Conservation (phyloP, 441 rosid species). For the Croton laevigatus region DNA sequence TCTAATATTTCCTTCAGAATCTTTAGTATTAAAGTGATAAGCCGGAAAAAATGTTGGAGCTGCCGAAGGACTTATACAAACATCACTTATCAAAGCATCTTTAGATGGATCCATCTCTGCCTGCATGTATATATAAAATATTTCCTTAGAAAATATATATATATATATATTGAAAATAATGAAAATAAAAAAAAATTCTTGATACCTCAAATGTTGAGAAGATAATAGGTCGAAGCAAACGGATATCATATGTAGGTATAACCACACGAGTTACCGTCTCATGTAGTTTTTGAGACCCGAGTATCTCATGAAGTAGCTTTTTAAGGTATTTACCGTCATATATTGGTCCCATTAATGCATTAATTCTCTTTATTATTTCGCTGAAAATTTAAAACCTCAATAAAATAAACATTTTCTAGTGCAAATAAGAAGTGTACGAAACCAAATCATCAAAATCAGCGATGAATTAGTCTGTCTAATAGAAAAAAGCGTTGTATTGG, state of each 20-base stretch:
- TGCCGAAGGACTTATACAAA: constrained; percentile 25
- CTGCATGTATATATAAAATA: too few relatives aligned
- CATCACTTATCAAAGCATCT: constrained; percentile 27
- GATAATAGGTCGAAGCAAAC: constrained; percentile 21
- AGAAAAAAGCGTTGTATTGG: too few relatives aligned
- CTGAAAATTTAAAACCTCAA: too few relatives aligned
- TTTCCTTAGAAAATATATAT: too few relatives aligned
- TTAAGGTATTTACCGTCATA: constrained; percentile 17
- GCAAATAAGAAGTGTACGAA: too few relatives aligned
- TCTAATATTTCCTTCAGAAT: constrained; percentile 13
- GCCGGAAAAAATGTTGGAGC: constrained; percentile 32
- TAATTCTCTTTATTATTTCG: background rate
- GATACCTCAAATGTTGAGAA: constrained; percentile 26
- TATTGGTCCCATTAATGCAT: constrained; percentile 22
- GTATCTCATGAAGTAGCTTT: background rate
- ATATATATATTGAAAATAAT: too few relatives aligned
- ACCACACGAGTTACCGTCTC: constrained; percentile 23
- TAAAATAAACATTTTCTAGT: too few relatives aligned
- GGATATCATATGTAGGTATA: constrained; percentile 28
- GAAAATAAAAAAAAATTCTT: background rate
- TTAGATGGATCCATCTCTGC: constrained; percentile 21
- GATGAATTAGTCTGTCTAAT: too few relatives aligned
- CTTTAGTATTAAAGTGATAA: constrained; percentile 19
- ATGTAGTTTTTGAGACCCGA: constrained; percentile 17
- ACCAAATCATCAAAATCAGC: too few relatives aligned